Evolutionary conservation across 305 asterid genomes (phyloP).

Genomic region (Rubia occidens): DNA sequence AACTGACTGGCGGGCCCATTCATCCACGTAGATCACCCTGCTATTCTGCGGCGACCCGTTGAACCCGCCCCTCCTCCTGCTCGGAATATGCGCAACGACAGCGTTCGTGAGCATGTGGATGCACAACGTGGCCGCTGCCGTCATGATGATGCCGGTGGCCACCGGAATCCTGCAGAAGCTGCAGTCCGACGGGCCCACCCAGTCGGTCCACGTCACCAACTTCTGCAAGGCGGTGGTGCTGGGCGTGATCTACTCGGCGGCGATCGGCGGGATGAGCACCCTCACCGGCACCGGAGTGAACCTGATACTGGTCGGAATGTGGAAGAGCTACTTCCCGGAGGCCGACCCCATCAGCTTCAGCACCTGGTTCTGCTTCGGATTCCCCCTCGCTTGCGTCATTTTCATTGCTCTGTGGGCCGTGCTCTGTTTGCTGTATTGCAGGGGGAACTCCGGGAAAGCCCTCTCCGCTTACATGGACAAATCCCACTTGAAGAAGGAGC

Average conservation of each 20-base stretch:
- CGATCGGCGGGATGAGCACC: constrained; percentile 87
- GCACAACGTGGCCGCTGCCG: constrained; percentile 90
- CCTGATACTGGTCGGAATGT: constrained; percentile 81
- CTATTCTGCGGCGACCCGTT: constrained; percentile 77
- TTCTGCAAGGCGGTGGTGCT: constrained; percentile 80
- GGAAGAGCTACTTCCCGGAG: constrained; percentile 85
- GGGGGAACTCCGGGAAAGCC: constrained; percentile 35
- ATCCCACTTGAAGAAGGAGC: constrained; percentile 65
- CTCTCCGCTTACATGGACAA: constrained; percentile 55
- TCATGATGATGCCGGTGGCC: constrained; percentile 94
- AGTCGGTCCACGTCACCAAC: constrained; percentile 29
- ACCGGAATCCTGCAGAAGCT: constrained; percentile 69
- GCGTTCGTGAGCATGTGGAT: constrained; percentile 95
- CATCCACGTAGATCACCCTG: constrained; percentile 52
- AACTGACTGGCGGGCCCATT: background rate
- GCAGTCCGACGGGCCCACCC: constrained; percentile 35
- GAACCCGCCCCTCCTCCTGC: constrained; percentile 62
- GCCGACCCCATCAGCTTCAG: constrained; percentile 63
- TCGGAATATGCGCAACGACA: constrained; percentile 80
- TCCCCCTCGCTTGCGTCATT: constrained; percentile 54
- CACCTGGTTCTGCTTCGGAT: constrained; percentile 72
- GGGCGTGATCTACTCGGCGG: constrained; percentile 71
- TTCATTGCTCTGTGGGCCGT: constrained; percentile 59
- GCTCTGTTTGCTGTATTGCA: constrained; percentile 58
- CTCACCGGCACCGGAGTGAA: constrained; percentile 93